These are phyloP conservation scores for Mycosphaerella sp. DNA, from an alignment of 2,329 filamentous ascomycete species.

Conservation along the genomic window DNA sequence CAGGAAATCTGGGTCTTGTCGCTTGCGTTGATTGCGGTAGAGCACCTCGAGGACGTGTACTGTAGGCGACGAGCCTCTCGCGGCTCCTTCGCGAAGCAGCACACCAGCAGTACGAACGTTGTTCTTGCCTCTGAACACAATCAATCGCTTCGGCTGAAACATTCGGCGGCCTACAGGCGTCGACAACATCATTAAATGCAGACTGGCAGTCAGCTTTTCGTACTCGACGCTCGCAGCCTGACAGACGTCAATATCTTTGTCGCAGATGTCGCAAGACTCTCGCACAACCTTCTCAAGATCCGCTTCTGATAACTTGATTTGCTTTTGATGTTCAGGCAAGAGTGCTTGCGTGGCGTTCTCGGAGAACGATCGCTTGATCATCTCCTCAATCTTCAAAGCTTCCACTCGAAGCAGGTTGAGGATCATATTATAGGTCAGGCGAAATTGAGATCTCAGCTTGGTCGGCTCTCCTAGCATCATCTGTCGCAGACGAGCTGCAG, in stretches of 20 bases:
- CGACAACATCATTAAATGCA: constrained; percentile 68
- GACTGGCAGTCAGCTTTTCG: constrained; percentile 68
- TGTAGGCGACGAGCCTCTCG: constrained; percentile 58
- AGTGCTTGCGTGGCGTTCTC: constrained; percentile 95
- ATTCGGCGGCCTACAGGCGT: constrained; percentile 78
- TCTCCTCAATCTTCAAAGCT: constrained; percentile 96
- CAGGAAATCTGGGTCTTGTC: constrained; percentile 76
- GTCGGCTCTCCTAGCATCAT: constrained; percentile 97
- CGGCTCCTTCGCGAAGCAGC: constrained; percentile 67
- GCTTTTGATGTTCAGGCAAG: constrained; percentile 90
- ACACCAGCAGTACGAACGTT: constrained; percentile 77
- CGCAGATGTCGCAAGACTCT: constrained; percentile 74
- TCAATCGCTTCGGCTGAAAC: constrained; percentile 66
- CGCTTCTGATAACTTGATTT: constrained; percentile 84
- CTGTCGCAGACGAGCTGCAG: constrained; percentile 71
- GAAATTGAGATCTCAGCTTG: constrained; percentile 91
- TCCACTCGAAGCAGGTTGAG: constrained; percentile 91
- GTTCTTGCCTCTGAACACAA: constrained; percentile 73
- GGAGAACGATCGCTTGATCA: constrained; percentile 99
- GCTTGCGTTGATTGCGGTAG: constrained; percentile 54
- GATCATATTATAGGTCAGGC: constrained; percentile 99
- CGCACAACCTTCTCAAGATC: constrained; percentile 86
- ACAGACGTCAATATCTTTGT: constrained; percentile 69
- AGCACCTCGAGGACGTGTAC: constrained; percentile 75
- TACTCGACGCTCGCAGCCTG: constrained; percentile 78